A percentile compares a stretch with the other conserved stretches of the same genome.
Conservation (phyloP, 1,139 yeast species). For the Candida sojae region DNA sequence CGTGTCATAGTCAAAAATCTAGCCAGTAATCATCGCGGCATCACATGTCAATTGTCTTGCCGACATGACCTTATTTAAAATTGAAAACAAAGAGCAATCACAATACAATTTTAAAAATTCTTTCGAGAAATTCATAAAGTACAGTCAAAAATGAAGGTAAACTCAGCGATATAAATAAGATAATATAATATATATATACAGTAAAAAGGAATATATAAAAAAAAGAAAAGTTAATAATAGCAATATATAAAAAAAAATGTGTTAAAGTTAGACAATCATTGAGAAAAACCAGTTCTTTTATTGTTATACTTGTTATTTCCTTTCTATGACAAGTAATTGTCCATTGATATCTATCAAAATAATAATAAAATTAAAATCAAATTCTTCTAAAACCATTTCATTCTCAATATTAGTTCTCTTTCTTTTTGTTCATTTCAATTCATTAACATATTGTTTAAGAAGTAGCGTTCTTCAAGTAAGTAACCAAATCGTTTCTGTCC, state of each 20-base stretch:
- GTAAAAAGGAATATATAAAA: conserved; percentile 1
- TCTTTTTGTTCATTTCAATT: neutral
- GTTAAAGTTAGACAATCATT: conserved; percentile 1
- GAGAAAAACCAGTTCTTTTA: neutral
- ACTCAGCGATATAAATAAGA: neutral
- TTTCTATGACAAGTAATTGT: neutral
- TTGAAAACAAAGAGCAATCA: neutral
- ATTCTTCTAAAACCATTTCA: neutral
- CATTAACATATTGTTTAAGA: conserved; percentile 31
- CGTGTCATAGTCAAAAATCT: neutral
- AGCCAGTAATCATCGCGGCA: neutral
- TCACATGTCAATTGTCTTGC: neutral
- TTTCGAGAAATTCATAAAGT: no score
- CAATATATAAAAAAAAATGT: neutral
- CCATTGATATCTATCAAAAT: neutral
- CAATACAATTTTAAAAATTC: neutral
- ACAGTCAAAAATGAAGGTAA: neutral
- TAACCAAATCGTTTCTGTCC: conserved; percentile 96
- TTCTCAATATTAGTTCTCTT: neutral
- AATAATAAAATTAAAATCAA: neutral
- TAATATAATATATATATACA: conserved; percentile 1
- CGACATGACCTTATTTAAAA: neutral
- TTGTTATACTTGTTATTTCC: neutral
- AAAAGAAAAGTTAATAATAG: neutral
- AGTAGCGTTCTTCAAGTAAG: conserved; percentile 84